phyloP scores from a whole-genome alignment of 805 yeast genomes.

The Kazachstania bromeliacearum region DNA sequence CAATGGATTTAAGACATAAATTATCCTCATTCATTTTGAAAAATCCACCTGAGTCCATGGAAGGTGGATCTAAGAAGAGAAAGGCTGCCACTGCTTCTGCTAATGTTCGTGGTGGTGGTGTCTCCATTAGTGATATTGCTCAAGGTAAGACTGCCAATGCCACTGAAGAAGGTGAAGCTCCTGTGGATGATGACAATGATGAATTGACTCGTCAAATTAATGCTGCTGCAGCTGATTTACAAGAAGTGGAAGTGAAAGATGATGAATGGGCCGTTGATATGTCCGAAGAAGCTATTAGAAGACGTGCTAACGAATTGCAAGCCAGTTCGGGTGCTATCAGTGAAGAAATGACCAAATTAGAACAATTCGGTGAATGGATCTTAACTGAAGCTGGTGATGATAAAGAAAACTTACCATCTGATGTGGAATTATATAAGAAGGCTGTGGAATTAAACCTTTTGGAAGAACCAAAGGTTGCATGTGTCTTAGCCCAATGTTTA shows the following conservation, averaged over 20 bases:
- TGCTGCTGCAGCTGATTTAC: slow-evolving; percentile 71
- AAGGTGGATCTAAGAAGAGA: slow-evolving; percentile 43
- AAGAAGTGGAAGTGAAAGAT: slow-evolving; percentile 60
- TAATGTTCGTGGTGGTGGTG: slow-evolving; percentile 81
- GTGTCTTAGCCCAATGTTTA: slow-evolving; percentile 84
- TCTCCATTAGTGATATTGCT: slow-evolving; percentile 70
- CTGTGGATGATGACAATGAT: slow-evolving; percentile 56
- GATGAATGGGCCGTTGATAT: slow-evolving; percentile 98
- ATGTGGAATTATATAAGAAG: slow-evolving; percentile 87
- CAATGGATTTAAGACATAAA: slow-evolving; percentile 78
- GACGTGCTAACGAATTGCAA: slow-evolving; percentile 82
- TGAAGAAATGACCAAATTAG: slow-evolving; percentile 43
- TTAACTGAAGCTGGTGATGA: slow-evolving; percentile 38
- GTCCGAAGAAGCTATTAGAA: slow-evolving; percentile 90
- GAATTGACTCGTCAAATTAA: slow-evolving; percentile 68
- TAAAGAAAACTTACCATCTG: slow-evolving; percentile 58
- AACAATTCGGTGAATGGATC: slow-evolving; percentile 87
- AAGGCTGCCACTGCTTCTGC: slow-evolving; percentile 86
- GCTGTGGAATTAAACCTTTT: slow-evolving; percentile 69
- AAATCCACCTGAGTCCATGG: slow-evolving; percentile 69
- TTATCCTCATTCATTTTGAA: slow-evolving; percentile 79
- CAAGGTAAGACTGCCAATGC: slow-evolving; percentile 33
- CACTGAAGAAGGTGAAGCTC: slow-evolving; percentile 33
- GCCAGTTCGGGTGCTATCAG: slow-evolving; percentile 39
- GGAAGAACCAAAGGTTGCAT: slow-evolving; percentile 66